These are phyloP conservation scores for Neonectria faginata DNA, from an alignment of 2,329 filamentous ascomycete species.

Conservation along the genomic window DNA sequence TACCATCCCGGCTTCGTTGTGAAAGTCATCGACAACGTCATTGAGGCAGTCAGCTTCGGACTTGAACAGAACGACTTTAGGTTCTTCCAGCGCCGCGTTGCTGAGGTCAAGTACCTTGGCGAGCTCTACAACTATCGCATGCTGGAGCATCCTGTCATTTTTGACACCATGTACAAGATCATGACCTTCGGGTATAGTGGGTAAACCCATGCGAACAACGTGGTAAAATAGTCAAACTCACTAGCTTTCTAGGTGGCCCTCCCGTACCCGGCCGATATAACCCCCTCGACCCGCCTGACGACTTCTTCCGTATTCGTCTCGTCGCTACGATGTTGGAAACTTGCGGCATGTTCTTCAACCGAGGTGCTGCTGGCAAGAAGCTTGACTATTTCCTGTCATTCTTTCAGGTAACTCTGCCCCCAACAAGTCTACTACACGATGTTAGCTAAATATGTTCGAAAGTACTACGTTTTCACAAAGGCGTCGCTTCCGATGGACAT, in stretches of 20 bases:
- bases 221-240: slow-evolving; percentile 27
- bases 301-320: slow-evolving; percentile 94
- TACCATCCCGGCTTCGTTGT: slow-evolving; percentile 94
- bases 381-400: slow-evolving; percentile 97
- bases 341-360: slow-evolving; percentile 95
- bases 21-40: slow-evolving; percentile 88
- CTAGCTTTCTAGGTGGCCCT: slow-evolving; percentile 70
- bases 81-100: slow-evolving; percentile 92
- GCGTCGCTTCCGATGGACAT: slow-evolving; percentile 94
- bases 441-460: background rate
- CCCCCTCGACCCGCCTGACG: slow-evolving; percentile 86
- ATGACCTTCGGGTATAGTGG: slow-evolving; percentile 88
- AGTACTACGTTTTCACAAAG: slow-evolving; percentile 96
- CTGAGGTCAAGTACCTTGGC: slow-evolving; percentile 95
- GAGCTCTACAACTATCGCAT: slow-evolving; percentile 98
- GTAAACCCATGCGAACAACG: slow-evolving; percentile 30
- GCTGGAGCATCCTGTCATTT: slow-evolving; percentile 94
- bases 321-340: slow-evolving; percentile 92
- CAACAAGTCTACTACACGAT: too few relatives aligned
- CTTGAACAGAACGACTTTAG: slow-evolving; percentile 98
- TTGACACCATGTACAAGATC: slow-evolving; percentile 94
- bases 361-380: slow-evolving; percentile 94
- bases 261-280: slow-evolving; percentile 83
- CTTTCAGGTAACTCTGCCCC: slow-evolving; percentile 72
- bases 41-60: slow-evolving; percentile 89